phyloP scores from a whole-genome alignment of 345 rosid genomes.

The Corchorus olitorius region DNA sequence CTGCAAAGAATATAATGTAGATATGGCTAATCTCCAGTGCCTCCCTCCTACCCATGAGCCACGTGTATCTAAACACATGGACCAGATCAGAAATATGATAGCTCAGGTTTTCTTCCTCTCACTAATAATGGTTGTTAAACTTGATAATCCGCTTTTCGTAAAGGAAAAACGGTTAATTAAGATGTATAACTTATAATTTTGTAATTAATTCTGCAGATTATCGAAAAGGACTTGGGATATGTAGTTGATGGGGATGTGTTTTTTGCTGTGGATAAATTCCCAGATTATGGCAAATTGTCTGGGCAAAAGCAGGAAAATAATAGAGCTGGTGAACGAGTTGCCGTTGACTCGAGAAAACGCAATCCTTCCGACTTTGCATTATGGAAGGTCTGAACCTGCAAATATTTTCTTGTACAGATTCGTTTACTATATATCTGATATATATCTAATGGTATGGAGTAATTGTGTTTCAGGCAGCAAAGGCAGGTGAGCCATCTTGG shows the following conservation, averaged over 20 bases:
- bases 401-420: not conserved
- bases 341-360: slow-evolving; percentile 78
- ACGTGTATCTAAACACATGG: slow-evolving; percentile 74
- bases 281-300: slow-evolving; percentile 75
- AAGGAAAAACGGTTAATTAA: not conserved
- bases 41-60: slow-evolving; percentile 83
- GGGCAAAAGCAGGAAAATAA: slow-evolving; percentile 71
- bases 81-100: slow-evolving; percentile 74
- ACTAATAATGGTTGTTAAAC: not conserved
- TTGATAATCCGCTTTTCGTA: too few relatives aligned
- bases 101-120: slow-evolving; percentile 45
- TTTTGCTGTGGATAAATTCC: slow-evolving; percentile 74
- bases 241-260: slow-evolving; percentile 81
- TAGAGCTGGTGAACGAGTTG: slow-evolving; percentile 86
- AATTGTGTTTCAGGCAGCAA: slow-evolving; percentile 64
- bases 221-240: slow-evolving; percentile 71
- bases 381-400: slow-evolving; percentile 66
- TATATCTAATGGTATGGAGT: too few relatives aligned
- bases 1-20: slow-evolving; percentile 75
- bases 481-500: slow-evolving; percentile 89
- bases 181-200: slow-evolving; percentile 1
- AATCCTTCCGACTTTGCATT: slow-evolving; percentile 91
- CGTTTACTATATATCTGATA: too few relatives aligned
- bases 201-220: slow-evolving; percentile 54
- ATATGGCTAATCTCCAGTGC: slow-evolving; percentile 78